Evolutionary conservation across 192 early-diverging fungal genomes (phyloP).

Genomic region (Coemansia sp.): DNA sequence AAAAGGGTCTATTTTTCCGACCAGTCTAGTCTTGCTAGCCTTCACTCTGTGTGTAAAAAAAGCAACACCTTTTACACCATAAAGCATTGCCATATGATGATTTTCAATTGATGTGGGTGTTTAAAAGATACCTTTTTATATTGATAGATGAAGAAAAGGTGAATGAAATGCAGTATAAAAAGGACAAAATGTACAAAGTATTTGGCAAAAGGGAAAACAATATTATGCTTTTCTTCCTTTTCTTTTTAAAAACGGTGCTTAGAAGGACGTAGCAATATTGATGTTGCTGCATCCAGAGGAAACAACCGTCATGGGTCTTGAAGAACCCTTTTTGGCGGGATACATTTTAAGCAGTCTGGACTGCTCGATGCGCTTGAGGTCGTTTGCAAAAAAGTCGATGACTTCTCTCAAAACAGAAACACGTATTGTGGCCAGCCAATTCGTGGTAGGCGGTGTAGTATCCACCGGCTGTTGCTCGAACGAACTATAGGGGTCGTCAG

Average conservation of each 20-base stretch:
- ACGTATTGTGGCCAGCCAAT: conserved; percentile 32
- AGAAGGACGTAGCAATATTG: neutral
- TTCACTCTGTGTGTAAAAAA: no score
- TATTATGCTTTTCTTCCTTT: neutral
- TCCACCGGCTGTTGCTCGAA: neutral
- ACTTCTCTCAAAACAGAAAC: conserved; percentile 35
- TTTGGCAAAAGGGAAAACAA: neutral
- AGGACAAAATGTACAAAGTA: neutral
- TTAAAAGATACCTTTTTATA: neutral
- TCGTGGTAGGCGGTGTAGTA: conserved; percentile 5
- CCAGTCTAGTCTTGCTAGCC: no score
- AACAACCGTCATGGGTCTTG: neutral
- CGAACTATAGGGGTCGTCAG: neutral
- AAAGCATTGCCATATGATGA: no score
- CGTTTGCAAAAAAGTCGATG: conserved; percentile 24
- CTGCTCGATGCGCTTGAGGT: conserved; percentile 27
- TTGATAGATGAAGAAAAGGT: neutral
- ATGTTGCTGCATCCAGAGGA: neutral
- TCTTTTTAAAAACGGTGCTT: neutral
- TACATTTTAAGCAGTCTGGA: conserved; percentile 17
- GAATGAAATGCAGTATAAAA: no score
- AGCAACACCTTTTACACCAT: no score
- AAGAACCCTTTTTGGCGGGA: conserved; percentile 4
- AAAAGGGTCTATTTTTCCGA: no score
- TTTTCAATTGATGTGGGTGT: neutral